Conservation (phyloP, 352 stramenopile species). For the Blastocystis sp. region DNA sequence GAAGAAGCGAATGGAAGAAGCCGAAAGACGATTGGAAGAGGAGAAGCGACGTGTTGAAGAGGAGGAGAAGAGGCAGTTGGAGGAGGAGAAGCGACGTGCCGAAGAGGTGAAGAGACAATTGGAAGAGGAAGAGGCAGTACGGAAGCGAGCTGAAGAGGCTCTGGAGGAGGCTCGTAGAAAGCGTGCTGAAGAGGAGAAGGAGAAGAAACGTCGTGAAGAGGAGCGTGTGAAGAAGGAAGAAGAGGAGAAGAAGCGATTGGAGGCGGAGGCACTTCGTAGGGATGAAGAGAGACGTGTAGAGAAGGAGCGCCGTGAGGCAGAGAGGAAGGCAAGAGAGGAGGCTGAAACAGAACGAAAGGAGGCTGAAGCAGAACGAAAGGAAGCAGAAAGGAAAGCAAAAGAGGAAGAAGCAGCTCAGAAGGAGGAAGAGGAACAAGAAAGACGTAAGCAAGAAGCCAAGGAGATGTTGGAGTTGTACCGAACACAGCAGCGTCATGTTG, state of each 20-base stretch:
- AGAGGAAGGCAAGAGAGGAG: not conserved
- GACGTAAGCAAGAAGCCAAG: not conserved
- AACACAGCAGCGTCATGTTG: constrained; percentile 2
- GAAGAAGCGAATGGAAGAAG: not conserved
- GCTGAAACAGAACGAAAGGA: not conserved
- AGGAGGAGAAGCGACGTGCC: not conserved
- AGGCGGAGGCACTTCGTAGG: not conserved
- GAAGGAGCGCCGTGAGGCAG: not conserved
- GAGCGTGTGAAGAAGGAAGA: not conserved
- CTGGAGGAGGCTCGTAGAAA: not conserved
- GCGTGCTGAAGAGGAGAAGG: not conserved
- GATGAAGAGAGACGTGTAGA: not conserved
- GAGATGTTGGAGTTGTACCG: constrained; percentile 44
- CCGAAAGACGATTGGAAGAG: not conserved
- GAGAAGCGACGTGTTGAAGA: not conserved
- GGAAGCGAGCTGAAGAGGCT: not conserved
- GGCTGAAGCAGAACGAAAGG: not conserved
- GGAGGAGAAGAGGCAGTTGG: not conserved
- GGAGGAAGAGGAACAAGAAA: not conserved
- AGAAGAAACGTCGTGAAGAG: not conserved
- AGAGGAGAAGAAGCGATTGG: not conserved
- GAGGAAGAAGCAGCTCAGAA: not conserved
- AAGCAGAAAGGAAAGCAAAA: not conserved
- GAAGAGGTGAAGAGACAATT: not conserved
- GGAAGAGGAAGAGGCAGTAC: not conserved